Evolutionary conservation across 805 yeast genomes (phyloP).

Genomic region (Priceomyces carsonii): DNA sequence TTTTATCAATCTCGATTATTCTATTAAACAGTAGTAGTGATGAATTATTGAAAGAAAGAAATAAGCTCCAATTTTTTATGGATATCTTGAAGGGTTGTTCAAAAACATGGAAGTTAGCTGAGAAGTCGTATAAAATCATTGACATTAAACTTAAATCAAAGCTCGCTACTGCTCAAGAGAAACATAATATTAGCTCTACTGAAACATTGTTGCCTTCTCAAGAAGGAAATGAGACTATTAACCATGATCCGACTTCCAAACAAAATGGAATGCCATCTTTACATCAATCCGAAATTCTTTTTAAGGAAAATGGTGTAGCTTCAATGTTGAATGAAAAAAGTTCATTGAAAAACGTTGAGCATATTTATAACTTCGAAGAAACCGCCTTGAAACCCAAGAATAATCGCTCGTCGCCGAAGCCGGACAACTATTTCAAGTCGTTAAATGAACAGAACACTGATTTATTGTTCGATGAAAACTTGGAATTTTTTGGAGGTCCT

Average conservation of each 20-base stretch:
- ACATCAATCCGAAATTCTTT: background rate
- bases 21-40: conserved; percentile 33
- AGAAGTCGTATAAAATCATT: conserved; percentile 44
- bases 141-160: conserved; percentile 29
- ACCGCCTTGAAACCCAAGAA: too few relatives aligned
- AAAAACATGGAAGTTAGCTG: conserved; percentile 49
- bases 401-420: background rate
- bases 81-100: conserved; percentile 41
- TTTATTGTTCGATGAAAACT: conserved; percentile 22
- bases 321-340: background rate
- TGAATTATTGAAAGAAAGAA: conserved; percentile 24
- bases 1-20: conserved; percentile 45
- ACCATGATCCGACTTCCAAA: background rate
- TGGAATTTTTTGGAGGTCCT: conserved; percentile 52
- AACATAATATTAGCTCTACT: too few relatives aligned
- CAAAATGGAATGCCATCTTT: background rate
- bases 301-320: background rate
- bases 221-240: background rate
- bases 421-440: conserved; percentile 3
- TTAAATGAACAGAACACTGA: conserved; percentile 18
- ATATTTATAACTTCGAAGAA: background rate
- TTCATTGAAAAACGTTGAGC: too few relatives aligned
- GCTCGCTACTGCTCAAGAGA: conserved; percentile 3
- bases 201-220: background rate
- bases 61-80: conserved; percentile 40